phyloP scores from a whole-genome alignment of 345 rosid genomes.

The Ceriops tagal region DNA sequence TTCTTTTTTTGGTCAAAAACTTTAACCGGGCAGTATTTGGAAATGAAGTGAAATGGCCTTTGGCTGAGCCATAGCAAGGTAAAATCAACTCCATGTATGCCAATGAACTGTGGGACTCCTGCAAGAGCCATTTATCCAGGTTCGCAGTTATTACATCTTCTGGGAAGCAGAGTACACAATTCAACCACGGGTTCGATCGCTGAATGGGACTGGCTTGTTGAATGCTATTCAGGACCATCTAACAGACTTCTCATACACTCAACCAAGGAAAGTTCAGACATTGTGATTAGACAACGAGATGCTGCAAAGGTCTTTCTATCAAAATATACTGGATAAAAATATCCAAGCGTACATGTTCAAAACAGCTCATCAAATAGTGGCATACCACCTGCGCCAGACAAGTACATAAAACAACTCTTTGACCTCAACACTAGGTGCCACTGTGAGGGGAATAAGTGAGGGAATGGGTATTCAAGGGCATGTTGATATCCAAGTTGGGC shows the following conservation, averaged over 20 bases:
- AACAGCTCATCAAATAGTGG: slow-evolving; percentile 26
- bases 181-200: slow-evolving; percentile 46
- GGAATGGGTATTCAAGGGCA: slow-evolving; percentile 46
- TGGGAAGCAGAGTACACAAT: slow-evolving; percentile 48
- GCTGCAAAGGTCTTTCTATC: slow-evolving; percentile 77
- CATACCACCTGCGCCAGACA: slow-evolving; percentile 60
- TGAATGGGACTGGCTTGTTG: slow-evolving; percentile 33
- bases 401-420: slow-evolving; percentile 58
- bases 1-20: slow-evolving; percentile 46
- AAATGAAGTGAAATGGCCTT: slow-evolving; percentile 92
- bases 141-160: slow-evolving; percentile 53
- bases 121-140: slow-evolving; percentile 48
- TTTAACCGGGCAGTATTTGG: slow-evolving; percentile 91
- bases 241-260: slow-evolving; percentile 30
- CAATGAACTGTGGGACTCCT: slow-evolving; percentile 41
- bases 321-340: slow-evolving; percentile 50
- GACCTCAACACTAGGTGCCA: slow-evolving; percentile 54
- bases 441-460: slow-evolving; percentile 36
- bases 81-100: slow-evolving; percentile 73
- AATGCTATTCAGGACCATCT: slow-evolving; percentile 39
- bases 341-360: slow-evolving; percentile 28
- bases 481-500: slow-evolving; percentile 46
- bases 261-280: slow-evolving; percentile 72
- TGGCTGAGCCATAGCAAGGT: slow-evolving; percentile 85
- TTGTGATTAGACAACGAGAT: slow-evolving; percentile 57